These are phyloP conservation scores for Arthrobotrys entomopaga DNA, from an alignment of 2,329 filamentous ascomycete genomes.

Conservation along the genomic window DNA sequence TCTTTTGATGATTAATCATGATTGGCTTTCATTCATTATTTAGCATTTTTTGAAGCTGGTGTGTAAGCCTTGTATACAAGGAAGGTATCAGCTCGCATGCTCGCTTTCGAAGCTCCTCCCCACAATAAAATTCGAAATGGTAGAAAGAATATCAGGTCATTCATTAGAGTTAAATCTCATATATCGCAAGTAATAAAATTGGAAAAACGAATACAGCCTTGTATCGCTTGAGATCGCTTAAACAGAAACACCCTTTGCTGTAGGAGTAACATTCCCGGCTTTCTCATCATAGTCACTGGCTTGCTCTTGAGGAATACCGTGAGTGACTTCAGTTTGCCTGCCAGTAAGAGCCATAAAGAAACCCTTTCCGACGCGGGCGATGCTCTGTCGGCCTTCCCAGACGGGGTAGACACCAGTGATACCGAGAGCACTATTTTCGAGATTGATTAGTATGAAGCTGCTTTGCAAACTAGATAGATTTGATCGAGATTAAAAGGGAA, in stretches of 20 bases:
- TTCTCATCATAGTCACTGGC: constrained; percentile 48
- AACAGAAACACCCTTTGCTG: constrained; percentile 27
- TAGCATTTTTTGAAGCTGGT: too few relatives aligned
- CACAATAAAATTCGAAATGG: too few relatives aligned
- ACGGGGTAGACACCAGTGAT: constrained; percentile 82
- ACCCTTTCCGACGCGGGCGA: constrained; percentile 61
- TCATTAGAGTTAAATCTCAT: too few relatives aligned
- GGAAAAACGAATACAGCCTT: too few relatives aligned
- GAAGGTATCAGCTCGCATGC: too few relatives aligned
- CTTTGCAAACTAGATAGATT: background rate
- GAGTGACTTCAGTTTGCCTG: constrained; percentile 31
- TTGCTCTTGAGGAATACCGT: constrained; percentile 51
- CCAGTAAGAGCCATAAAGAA: constrained; percentile 40
- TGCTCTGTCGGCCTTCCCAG: constrained; percentile 78
- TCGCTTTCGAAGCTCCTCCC: too few relatives aligned
- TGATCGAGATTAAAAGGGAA: background rate
- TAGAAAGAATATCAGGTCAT: too few relatives aligned
- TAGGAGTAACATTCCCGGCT: background rate
- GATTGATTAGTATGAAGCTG: constrained; percentile 2
- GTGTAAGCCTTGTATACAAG: too few relatives aligned
- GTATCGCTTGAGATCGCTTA: background rate
- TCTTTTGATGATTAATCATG: too few relatives aligned
- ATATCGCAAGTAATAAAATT: too few relatives aligned
- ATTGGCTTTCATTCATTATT: too few relatives aligned
- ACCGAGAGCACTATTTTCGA: constrained; percentile 42